phyloP scores from a whole-genome alignment of 768 basidiomycete genomes.

The Holtermanniella nyarrowii region DNA sequence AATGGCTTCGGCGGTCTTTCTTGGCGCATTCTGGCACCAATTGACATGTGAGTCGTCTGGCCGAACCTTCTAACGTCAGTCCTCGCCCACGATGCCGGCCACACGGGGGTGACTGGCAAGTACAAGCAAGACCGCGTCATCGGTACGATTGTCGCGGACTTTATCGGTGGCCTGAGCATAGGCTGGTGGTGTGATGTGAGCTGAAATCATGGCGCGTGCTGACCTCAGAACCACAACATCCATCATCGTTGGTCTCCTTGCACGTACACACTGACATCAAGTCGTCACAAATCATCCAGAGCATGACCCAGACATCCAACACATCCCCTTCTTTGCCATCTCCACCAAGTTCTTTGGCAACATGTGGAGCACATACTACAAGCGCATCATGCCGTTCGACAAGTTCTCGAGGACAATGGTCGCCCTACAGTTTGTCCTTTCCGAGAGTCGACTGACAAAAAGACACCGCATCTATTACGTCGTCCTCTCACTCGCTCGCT shows the following conservation, averaged over 20 bases:
- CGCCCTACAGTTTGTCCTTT: slow-evolving; percentile 51
- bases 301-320: slow-evolving; percentile 59
- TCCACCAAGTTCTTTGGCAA: slow-evolving; percentile 74
- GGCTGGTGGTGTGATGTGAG: slow-evolving; percentile 97
- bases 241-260: slow-evolving; percentile 67
- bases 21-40: slow-evolving; percentile 92
- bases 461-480: slow-evolving; percentile 82
- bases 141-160: slow-evolving; percentile 66
- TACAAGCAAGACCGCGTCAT: slow-evolving; percentile 72
- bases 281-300: slow-evolving; percentile 96
- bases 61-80: slow-evolving; percentile 38
- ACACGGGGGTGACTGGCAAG: slow-evolving; percentile 82
- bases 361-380: slow-evolving; percentile 90
- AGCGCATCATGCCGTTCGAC: slow-evolving; percentile 72
- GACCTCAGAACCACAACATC: slow-evolving; percentile 61
- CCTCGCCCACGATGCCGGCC: slow-evolving; percentile 85
- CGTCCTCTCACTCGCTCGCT: slow-evolving; percentile 77
- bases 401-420: slow-evolving; percentile 56
- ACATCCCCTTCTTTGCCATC: slow-evolving; percentile 87
- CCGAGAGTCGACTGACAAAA: neutral
- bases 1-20: slow-evolving; percentile 56
- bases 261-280: slow-evolving; percentile 34
- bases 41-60: slow-evolving; percentile 57
- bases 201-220: slow-evolving; percentile 23
- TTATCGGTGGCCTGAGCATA: slow-evolving; percentile 82